These are phyloP conservation scores for Marasmius tenuissimus DNA, from an alignment of 1,284 basidiomycete genomes.

Conservation along the genomic window DNA sequence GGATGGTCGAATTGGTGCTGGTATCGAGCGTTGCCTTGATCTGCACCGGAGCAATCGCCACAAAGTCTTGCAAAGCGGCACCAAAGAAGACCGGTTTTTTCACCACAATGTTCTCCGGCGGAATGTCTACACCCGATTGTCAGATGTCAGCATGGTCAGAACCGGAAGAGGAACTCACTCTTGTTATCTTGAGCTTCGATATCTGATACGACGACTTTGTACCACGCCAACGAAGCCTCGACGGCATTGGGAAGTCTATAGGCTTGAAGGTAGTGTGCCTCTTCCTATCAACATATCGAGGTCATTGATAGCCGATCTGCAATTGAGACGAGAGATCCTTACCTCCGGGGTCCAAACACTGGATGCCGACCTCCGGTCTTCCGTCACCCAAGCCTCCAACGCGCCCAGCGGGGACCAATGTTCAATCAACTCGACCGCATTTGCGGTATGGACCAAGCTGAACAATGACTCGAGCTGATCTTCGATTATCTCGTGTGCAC, in stretches of 20 bases:
- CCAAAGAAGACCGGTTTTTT: constrained; percentile 34
- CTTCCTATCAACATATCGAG: constrained; percentile 22
- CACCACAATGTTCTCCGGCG: constrained; percentile 21
- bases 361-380: constrained; percentile 17
- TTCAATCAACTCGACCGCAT: constrained; percentile 20
- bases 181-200: constrained; percentile 11
- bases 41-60: constrained; percentile 22
- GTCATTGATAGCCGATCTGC: not conserved
- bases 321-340: not conserved
- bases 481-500: constrained; percentile 27
- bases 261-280: constrained; percentile 18
- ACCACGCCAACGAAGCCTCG: constrained; percentile 8
- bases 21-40: constrained; percentile 15
- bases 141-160: not conserved
- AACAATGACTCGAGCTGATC: constrained; percentile 25
- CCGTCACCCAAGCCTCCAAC: constrained; percentile 28
- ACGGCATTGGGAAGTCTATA: constrained; percentile 19
- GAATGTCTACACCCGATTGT: constrained; percentile 18
- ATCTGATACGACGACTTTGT: not conserved
- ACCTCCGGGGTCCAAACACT: constrained; percentile 11
- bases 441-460: constrained; percentile 23
- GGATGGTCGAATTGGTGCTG: constrained; percentile 28
- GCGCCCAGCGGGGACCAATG: constrained; percentile 27
- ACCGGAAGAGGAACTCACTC: constrained; percentile 10
- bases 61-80: constrained; percentile 26